Evolutionary conservation across 441 rosid genomes (phyloP), one percentile per base, ranked within the genome.

Genomic region (Gossypium laxum): DNA sequence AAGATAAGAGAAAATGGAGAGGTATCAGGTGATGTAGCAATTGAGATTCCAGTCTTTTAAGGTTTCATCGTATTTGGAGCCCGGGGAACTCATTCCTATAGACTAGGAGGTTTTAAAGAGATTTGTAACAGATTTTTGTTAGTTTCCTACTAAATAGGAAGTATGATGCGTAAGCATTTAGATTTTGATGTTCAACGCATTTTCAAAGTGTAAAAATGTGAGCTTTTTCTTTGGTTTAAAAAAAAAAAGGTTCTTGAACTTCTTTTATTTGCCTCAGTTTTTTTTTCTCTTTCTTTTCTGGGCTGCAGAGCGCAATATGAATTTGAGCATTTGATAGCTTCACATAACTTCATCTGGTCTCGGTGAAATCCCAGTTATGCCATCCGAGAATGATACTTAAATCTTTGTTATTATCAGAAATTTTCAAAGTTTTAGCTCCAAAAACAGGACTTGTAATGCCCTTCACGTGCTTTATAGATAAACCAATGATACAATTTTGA

Each of bases 61-160:
- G 34, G 32, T 63, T 41, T 11, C 18, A 41, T 5, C 28, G 51
- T 11, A 22, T 2, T 0, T 1, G 22, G 5, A 21, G 55, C 11
- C 17, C 15, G 19, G 5, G 19, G 52, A 8, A 21, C 12, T 45
- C 56, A n/a, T 22, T 45, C 19, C 69, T 45, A 17, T 19, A 21
- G 69, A 47, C 21, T 47, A 47, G 69, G 21, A 65, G 69, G 47
- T 45, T 64, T 30, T n/a, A 10, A 63, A 64, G 32, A 21, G 34
- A 41, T n/a, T 22, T 48, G 11, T 14, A 64, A 64, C 69, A 45
- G 18, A 64, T 21, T 2, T 21, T 47, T 21, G 51, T 21, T 48
- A 43, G 12, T 43, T 64, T 43, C 69, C 69, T 64, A 4, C 30
- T 4, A 26, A 21, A 2, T 21, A 64, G 18, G 32, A 64, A 43